Evolutionary conservation across 805 yeast genomes (phyloP).

Genomic region (Cyberlindnera americana): DNA sequence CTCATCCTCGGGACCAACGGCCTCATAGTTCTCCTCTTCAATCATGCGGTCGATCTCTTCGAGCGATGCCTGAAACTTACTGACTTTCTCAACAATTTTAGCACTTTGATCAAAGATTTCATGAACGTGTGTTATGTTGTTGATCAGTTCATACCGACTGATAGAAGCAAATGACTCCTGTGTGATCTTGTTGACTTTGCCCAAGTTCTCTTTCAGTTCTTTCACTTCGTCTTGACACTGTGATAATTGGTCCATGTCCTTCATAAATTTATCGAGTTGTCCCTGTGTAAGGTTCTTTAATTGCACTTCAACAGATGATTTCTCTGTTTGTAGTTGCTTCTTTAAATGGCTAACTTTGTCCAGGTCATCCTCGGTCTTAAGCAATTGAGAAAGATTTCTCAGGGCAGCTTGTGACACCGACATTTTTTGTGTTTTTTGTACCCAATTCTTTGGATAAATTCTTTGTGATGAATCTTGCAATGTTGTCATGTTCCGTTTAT

Average conservation of each 20-base stretch:
- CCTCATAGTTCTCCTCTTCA: constrained; percentile 41
- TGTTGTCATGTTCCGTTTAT: no score
- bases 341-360: constrained; percentile 49
- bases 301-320: constrained; percentile 61
- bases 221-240: constrained; percentile 44
- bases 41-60: constrained; percentile 50
- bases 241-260: constrained; percentile 37
- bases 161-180: constrained; percentile 57
- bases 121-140: constrained; percentile 61
- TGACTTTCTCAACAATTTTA: constrained; percentile 58
- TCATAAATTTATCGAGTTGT: constrained; percentile 59
- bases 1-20: constrained; percentile 36
- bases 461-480: no score
- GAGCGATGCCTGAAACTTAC: constrained; percentile 49
- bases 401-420: constrained; percentile 19
- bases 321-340: constrained; percentile 62
- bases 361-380: constrained; percentile 46
- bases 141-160: constrained; percentile 64
- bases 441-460: not conserved
- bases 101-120: constrained; percentile 71
- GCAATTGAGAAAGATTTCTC: constrained; percentile 30
- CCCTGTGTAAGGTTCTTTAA: constrained; percentile 33
- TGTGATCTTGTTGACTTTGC: constrained; percentile 45
- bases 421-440: not conserved
- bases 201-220: constrained; percentile 43